Evolutionary conservation across 257 asterid genomes (phyloP), one percentile per base, ranked within the genome.

Genomic region (Nicotiana obtusifolia): DNA sequence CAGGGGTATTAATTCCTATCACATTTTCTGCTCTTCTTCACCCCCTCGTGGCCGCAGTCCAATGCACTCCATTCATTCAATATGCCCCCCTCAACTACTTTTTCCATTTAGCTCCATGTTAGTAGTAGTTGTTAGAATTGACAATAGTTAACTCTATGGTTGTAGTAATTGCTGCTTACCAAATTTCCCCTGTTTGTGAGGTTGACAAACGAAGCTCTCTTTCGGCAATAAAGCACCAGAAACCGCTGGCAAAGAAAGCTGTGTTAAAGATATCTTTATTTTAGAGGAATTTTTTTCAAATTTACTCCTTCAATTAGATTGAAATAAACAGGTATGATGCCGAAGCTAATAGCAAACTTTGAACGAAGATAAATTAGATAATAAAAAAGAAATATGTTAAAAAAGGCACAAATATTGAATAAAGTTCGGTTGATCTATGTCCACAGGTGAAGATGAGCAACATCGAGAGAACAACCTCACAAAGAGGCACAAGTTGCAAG

Each of bases 11-110:
- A 82, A 64, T 31, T 64, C n/a, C 30, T 9, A 15, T 82, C 82
- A 82, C 85, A 77, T 82, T 82, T 20, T 26, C 9, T 35, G n/a
- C 20, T 24, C 17, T 20, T 59, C 15, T 3, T 20, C 64, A 20
- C 4, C 41, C 37, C 37, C 37, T 10, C 73, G 16, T 35, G 66
- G 76, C 67, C 86, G 67, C 83, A 78, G 47, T 66, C 81, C 83
- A 79, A 78, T 64, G 56, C 64, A 41, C 33, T 9, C 3, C 16
- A 33, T 11, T 5, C 81, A 44, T 81, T 47, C 76, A 30, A 41
- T 22, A 71, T 60, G 69, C 67, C 78, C 19, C 57, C 26, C 57
- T 59, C 85, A 83, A 77, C 85, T 20, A 83, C 82, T 78, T 28
- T 44, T 33, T 6, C 26, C 4, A 22, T 49, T 44, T 73, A 73